Conservation (phyloP, 768 basidiomycete species). For the Boletellus emodensis region DNA sequence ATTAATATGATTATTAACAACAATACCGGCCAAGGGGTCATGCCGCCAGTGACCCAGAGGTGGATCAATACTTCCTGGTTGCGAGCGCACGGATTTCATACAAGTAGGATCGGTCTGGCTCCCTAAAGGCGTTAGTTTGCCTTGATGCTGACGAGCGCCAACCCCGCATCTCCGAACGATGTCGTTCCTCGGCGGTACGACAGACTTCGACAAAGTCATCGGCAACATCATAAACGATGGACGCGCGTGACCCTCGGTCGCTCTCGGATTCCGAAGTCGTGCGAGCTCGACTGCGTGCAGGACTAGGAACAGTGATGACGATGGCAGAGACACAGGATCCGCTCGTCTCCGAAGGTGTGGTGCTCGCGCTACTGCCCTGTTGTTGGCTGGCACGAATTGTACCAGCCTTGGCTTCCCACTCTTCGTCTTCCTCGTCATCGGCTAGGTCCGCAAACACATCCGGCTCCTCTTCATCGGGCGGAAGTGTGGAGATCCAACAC, state of each 20-base stretch:
- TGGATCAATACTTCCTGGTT: conserved; percentile 69
- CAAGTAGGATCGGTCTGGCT: conserved; percentile 60
- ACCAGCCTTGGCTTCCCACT: conserved; percentile 69
- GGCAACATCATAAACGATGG: conserved; percentile 74
- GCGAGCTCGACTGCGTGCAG: conserved; percentile 58
- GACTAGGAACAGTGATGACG: conserved; percentile 48
- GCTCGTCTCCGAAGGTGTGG: conserved; percentile 27
- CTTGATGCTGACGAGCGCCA: conserved; percentile 46
- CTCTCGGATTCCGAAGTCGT: conserved; percentile 74
- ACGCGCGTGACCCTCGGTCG: conserved; percentile 70
- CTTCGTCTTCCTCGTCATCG: conserved; percentile 80
- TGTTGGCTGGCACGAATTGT: conserved; percentile 70
- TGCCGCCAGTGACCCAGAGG: background rate
- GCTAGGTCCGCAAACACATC: conserved; percentile 93
- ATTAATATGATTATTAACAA: conserved; percentile 15
- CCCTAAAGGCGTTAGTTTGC: conserved; percentile 23
- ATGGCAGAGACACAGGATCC: conserved; percentile 23
- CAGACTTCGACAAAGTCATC: conserved; percentile 71
- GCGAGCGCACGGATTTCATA: conserved; percentile 84
- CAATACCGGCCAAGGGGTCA: conserved; percentile 1
- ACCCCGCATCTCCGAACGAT: conserved; percentile 79
- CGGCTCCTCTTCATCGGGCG: conserved; percentile 88
- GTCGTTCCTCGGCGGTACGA: conserved; percentile 74
- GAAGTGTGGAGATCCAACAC: conserved; percentile 89
- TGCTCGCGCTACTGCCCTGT: conserved; percentile 28